Base-by-base conservation (phyloP, 352 stramenopile genomes). In the Globisporangium sylvaticum region DNA sequence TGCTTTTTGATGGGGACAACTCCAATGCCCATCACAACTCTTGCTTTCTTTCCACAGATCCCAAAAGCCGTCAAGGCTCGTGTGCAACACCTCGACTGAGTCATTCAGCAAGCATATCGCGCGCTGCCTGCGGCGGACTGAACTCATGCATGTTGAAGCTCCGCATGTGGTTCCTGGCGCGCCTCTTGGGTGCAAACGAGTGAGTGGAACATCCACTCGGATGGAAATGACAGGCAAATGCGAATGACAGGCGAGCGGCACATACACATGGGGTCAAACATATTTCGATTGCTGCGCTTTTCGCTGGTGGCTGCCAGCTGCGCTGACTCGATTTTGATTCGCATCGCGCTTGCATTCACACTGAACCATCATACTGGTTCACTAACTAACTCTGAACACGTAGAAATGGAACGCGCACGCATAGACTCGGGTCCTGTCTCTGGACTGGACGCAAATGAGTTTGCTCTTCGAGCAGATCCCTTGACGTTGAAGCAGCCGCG, bases 351-450 rank as follows among this genome's bases (percentile, higher is more conserved):
- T 44, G 1, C 10, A 4, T 44, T 44, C 34, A 44, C 0, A 14
- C 37, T 44, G 37, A 44, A 6, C 12, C 37, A 44, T 20, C 34
- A 37, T 1, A 8, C 5, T 48, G 39, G 34, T 39, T 39, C 34
- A 15, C 15, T 2, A 18, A 32, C 14, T 20, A 18, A 32, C 14
- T 20, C 31, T 31, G 31, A 61, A 31, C 31, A 29, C 29, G 31
- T 37, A 48, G 34, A 53, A 63, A 63, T 63, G 32, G 57, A 63
- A 63, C 57, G 53, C 22, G 24, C 58, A 63, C 58, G 58, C 22
- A 54, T 31, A 48, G 31, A 46, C 55, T 61, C 31, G 31, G 29
- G 20, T 12, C 7, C 20, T 24, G 18, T 4, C 18, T 12, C 39
- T 46, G 39, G 34, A 20, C 53, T 59, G 54, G 55, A 61, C 55